These are phyloP conservation scores for Metschnikowia reukaufii DNA, from an alignment of 805 yeast species.

Conservation along the genomic window DNA sequence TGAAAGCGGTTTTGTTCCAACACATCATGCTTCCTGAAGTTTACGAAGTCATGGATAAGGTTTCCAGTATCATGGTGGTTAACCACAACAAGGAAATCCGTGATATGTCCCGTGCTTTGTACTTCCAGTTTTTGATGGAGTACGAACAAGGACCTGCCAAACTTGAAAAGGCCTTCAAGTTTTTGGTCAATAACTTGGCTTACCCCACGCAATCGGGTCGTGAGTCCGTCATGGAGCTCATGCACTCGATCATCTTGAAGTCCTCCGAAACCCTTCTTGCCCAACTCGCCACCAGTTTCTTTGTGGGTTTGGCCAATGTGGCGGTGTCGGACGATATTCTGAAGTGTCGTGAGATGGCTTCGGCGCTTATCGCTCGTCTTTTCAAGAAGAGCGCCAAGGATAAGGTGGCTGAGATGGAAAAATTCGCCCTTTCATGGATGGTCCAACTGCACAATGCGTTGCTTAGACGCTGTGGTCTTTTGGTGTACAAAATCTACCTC, in stretches of 20 bases:
- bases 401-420: slow-evolving; percentile 35
- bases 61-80: slow-evolving; percentile 84
- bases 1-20: slow-evolving; percentile 73
- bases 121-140: slow-evolving; percentile 83
- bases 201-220: slow-evolving; percentile 88
- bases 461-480: slow-evolving; percentile 71
- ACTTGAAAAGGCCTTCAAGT: slow-evolving; percentile 77
- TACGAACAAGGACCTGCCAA: slow-evolving; percentile 91
- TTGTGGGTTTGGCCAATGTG: slow-evolving; percentile 77
- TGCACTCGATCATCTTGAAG: slow-evolving; percentile 67
- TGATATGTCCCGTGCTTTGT: slow-evolving; percentile 79
- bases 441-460: slow-evolving; percentile 50
- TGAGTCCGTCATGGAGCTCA: slow-evolving; percentile 84
- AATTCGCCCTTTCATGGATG: slow-evolving; percentile 61
- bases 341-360: slow-evolving; percentile 82
- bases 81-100: slow-evolving; percentile 81
- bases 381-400: slow-evolving; percentile 46
- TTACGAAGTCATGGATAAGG: slow-evolving; percentile 81
- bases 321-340: slow-evolving; percentile 74
- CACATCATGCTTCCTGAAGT: slow-evolving; percentile 82
- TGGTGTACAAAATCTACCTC: slow-evolving; percentile 63
- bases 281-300: slow-evolving; percentile 71
- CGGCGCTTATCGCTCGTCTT: slow-evolving; percentile 55
- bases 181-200: slow-evolving; percentile 73
- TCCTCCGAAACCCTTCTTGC: slow-evolving; percentile 58